Evolutionary conservation across 768 basidiomycete genomes (phyloP), one percentile per base, ranked within the genome.

Genomic region (Xerocomellus amylosporus): DNA sequence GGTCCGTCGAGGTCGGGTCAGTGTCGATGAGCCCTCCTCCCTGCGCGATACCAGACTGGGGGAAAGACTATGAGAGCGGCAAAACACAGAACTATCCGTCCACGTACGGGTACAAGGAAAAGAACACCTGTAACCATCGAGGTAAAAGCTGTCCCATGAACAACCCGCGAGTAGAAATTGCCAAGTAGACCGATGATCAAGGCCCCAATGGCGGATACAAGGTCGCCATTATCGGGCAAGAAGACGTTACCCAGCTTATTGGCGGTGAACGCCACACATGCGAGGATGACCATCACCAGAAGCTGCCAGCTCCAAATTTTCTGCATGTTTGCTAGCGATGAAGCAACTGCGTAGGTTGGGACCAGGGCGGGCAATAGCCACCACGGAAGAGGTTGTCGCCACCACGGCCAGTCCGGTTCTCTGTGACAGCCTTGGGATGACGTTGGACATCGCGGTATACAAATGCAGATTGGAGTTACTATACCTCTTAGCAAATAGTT

Each of bases 111-210:
- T 12, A 94, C 91, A 20, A 93, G 75, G 70, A 93, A 93, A 45
- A 93, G 71, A n/a, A 95, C 87, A n/a, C 89, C 88, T 3, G 91
- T 88, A n/a, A 93, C 88, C 88, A 93, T 94, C 12, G 87, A 84
- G 0, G 90, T 91, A 68, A 93, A 94, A 4, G 92, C 90, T 3
- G 90, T 92, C 49, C 90, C 90, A 28, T 84, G 77, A 54, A 85
- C 75, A 17, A 87, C 70, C 17, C 90, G 80, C 34, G 89, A 90
- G 66, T 91, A 92, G n/a, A 85, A 64, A 64, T 92, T 92, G 44
- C 89, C 90, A 34, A 90, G 77, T n/a, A 85, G 69, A 34, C 91
- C 90, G 54, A 90, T 84, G 33, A 85, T 80, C 60, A 90, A 79
- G 20, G 91, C 88, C 19, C 91, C 90, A 58, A 84, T 77, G 38